A percentile compares a stretch with the other conserved stretches of the same genome.
Evolutionary conservation across 495 filamentous ascomycete species (phyloP).

Genomic region (Tuber aestivum): DNA sequence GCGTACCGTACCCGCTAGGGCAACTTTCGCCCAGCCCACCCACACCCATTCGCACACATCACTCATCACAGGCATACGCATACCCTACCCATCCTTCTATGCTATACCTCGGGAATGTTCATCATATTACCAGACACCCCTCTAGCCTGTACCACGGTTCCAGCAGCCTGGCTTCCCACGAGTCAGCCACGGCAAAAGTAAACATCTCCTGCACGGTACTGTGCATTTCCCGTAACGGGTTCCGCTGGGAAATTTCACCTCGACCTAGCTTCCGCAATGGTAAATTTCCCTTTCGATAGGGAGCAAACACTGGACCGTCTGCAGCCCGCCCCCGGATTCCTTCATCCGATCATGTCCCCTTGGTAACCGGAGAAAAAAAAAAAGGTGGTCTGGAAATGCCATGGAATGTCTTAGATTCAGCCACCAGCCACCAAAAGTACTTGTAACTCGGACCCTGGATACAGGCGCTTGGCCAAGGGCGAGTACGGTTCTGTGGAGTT

Average conservation of each 20-base stretch:
- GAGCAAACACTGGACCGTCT: background rate
- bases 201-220: background rate
- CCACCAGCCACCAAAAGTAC: background rate
- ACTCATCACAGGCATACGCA: background rate
- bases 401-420: background rate
- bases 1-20: background rate
- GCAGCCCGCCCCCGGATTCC: background rate
- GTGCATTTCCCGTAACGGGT: background rate
- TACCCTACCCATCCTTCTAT: background rate
- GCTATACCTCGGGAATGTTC: background rate
- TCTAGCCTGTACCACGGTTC: background rate
- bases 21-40: background rate
- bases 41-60: background rate
- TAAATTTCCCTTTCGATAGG: background rate
- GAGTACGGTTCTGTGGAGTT: background rate
- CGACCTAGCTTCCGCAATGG: background rate
- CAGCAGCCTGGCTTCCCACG: background rate
- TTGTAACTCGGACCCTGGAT: background rate
- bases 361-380: background rate
- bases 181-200: background rate
- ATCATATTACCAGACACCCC: background rate
- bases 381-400: background rate
- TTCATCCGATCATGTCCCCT: background rate
- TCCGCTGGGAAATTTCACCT: background rate
- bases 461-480: background rate